Evolutionary conservation across 2,329 filamentous ascomycete species (phyloP).

Genomic region (Ascochyta rabiei): DNA sequence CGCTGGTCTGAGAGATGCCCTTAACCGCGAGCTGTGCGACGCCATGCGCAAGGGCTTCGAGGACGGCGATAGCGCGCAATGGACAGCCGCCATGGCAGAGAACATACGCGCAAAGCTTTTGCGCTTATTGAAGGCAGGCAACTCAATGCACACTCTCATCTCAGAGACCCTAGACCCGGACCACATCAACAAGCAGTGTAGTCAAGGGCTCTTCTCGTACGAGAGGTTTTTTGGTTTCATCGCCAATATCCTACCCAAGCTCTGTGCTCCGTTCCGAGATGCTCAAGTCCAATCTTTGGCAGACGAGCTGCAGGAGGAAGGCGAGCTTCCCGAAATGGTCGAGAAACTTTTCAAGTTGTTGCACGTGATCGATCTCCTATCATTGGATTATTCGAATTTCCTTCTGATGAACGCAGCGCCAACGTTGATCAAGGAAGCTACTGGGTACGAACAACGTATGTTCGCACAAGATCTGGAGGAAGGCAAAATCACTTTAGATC

Average conservation of each 20-base stretch:
- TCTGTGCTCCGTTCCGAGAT: slow-evolving; percentile 83
- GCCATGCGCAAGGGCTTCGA: slow-evolving; percentile 68
- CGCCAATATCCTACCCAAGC: slow-evolving; percentile 74
- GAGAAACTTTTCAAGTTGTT: slow-evolving; percentile 77
- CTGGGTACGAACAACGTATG: slow-evolving; percentile 74
- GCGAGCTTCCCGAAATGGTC: slow-evolving; percentile 67
- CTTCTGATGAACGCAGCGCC: slow-evolving; percentile 74
- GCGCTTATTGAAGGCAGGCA: slow-evolving; percentile 71
- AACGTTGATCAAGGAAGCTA: slow-evolving; percentile 71
- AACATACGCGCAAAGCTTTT: slow-evolving; percentile 75
- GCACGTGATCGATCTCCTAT: slow-evolving; percentile 76
- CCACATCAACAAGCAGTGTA: slow-evolving; percentile 71
- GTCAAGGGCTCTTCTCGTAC: slow-evolving; percentile 76
- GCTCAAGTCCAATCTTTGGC: slow-evolving; percentile 72
- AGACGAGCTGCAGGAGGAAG: slow-evolving; percentile 60
- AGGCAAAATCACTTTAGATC: slow-evolving; percentile 60
- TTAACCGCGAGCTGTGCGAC: slow-evolving; percentile 64
- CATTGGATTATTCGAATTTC: slow-evolving; percentile 83
- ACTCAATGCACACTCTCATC: slow-evolving; percentile 76
- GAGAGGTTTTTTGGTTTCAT: slow-evolving; percentile 81
- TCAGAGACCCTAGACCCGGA: slow-evolving; percentile 77
- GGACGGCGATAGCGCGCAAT: slow-evolving; percentile 67
- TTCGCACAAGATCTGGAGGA: slow-evolving; percentile 70
- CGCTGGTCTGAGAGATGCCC: slow-evolving; percentile 63
- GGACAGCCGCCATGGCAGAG: slow-evolving; percentile 73